These are phyloP conservation scores for Pseudonectria foliicola DNA, from an alignment of 2,329 filamentous ascomycete species.

Conservation along the genomic window DNA sequence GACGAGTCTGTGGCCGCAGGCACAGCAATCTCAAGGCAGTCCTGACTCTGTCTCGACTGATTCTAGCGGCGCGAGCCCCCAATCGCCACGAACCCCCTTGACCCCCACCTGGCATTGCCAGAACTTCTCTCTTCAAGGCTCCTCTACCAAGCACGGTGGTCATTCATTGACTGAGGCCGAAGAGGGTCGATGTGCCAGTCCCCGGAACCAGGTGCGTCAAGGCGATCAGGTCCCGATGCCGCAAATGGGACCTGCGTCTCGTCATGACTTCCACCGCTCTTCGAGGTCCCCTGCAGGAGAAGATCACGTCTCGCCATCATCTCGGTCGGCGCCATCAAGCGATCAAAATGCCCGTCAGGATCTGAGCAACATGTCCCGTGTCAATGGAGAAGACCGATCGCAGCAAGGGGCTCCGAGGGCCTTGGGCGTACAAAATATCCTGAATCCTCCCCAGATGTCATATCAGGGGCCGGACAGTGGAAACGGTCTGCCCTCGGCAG, in stretches of 20 bases:
- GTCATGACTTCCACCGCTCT: constrained; percentile 45
- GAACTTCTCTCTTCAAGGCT: constrained; percentile 13
- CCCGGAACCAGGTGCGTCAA: constrained; percentile 42
- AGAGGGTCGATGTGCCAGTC: constrained; percentile 51
- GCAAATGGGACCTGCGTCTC: constrained; percentile 51
- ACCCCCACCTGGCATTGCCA: constrained; percentile 26
- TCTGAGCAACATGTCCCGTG: constrained; percentile 11
- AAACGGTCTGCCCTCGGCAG: constrained; percentile 5
- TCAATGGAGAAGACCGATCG: constrained; percentile 16
- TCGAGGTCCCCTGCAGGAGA: constrained; percentile 37
- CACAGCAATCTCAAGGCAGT: constrained; percentile 24
- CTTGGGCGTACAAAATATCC: constrained; percentile 31
- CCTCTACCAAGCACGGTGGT: constrained; percentile 15
- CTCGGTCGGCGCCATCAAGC: constrained; percentile 14
- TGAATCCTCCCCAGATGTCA: constrained; percentile 30
- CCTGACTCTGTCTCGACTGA: constrained; percentile 25
- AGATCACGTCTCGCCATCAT: constrained; percentile 20
- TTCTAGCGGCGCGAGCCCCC: constrained; percentile 26
- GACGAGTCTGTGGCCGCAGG: constrained; percentile 29
- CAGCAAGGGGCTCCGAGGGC: constrained; percentile 20
- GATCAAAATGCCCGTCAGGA: constrained; percentile 18
- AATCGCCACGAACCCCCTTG: constrained; percentile 29
- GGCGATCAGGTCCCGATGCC: constrained; percentile 59
- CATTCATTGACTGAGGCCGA: constrained; percentile 13
- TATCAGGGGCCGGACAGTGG: constrained; percentile 12